Evolutionary conservation across 2,329 filamentous ascomycete genomes (phyloP), one percentile per base, ranked within the genome.

Genomic region (Stemphylium beticola): DNA sequence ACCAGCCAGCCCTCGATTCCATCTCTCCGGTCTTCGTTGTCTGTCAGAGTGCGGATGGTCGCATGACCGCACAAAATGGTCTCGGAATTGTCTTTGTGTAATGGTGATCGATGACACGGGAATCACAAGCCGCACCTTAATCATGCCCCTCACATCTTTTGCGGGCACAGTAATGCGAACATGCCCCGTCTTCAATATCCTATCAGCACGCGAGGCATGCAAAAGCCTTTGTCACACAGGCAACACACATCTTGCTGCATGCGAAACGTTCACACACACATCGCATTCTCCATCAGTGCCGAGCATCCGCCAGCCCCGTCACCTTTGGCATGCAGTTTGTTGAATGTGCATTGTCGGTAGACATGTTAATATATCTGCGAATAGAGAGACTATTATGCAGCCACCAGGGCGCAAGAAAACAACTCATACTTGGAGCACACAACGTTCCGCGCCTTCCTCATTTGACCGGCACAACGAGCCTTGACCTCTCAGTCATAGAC

Each of bases 41-140:
- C 33, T 42, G 50, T 41, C 41, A 40, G 24, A 39, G 51, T 26
- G 59, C 54, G 41, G 46, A 47, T 38, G 43, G 58, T 56, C 60
- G 56, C 56, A 53, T 65, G 58, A 60, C 53, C 62, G 57, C 50
- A 52, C 50, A 59, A 55, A 48, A 50, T 29, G 36, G 39, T 40
- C 55, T 46, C n/a, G 33, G 37, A 48, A 41, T 50, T 57, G 41
- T 34, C 38, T 32, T 50, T 42, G 55, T 62, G 58, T 45, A 38
- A 56, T 58, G 20, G 31, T 40, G 39, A 55, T 51, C 29, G 32
- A 58, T 55, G 48, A 58, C 52, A 58, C 53, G 20, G 44, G 49
- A 24, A 39, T 39, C 37, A 43, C 49, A 36, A 37, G 45, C 42
- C 20, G 34, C 40, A 39, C 39, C 10, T 43, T 29, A 34, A 42